These are phyloP conservation scores for Ascochyta koolunga DNA, from an alignment of 2,329 filamentous ascomycete genomes.

Conservation along the genomic window DNA sequence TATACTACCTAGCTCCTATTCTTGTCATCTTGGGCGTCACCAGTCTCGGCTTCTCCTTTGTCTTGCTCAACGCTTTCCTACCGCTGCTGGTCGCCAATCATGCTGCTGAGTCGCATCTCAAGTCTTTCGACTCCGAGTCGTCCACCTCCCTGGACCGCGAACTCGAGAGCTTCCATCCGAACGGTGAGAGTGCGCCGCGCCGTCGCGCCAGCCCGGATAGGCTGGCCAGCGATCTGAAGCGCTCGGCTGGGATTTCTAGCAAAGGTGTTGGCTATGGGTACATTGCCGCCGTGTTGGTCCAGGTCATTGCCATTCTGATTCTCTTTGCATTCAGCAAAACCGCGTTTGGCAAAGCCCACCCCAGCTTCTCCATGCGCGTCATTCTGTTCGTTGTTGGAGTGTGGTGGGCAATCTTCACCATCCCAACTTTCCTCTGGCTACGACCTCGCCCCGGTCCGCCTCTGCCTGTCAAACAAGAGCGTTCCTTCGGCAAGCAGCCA, in stretches of 20 bases:
- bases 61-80: slow-evolving; percentile 91
- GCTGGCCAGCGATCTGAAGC: slow-evolving; percentile 69
- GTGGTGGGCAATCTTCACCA: slow-evolving; percentile 89
- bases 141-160: slow-evolving; percentile 16
- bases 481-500: slow-evolving; percentile 16
- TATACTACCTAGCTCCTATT: slow-evolving; percentile 80
- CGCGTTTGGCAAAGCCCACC: slow-evolving; percentile 64
- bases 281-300: slow-evolving; percentile 78
- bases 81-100: slow-evolving; percentile 86
- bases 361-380: slow-evolving; percentile 79
- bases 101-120: slow-evolving; percentile 50
- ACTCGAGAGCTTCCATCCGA: slow-evolving; percentile 34
- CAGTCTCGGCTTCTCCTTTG: slow-evolving; percentile 91
- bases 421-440: slow-evolving; percentile 84
- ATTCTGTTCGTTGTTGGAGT: slow-evolving; percentile 81
- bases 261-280: slow-evolving; percentile 92
- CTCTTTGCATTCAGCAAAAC: slow-evolving; percentile 61
- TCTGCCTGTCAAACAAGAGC: slow-evolving; percentile 50
- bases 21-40: slow-evolving; percentile 87
- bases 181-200: slow-evolving; percentile 24
- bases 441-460: slow-evolving; percentile 86
- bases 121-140: slow-evolving; percentile 15
- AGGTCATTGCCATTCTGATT: slow-evolving; percentile 76
- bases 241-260: slow-evolving; percentile 86
- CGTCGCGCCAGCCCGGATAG: slow-evolving; percentile 22